Base-by-base conservation (phyloP, 1,284 basidiomycete species). In the Rhodofomes roseus region DNA sequence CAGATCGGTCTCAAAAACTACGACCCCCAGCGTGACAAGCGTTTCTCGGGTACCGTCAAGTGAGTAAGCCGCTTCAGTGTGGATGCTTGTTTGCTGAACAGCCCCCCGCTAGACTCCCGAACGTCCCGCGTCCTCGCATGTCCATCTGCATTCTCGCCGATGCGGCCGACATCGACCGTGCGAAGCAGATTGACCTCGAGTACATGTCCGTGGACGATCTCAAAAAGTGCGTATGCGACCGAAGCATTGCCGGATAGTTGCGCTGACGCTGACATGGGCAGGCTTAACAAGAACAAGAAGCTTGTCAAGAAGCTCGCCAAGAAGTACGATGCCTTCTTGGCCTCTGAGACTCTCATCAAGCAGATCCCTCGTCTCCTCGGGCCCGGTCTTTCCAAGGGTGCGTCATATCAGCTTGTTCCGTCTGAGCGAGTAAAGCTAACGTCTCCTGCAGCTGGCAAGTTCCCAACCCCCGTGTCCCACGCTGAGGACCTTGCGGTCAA, bases 281-380 rank as follows among this genome's bases (percentile, higher is more conserved):
- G 90, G 81, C 87, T 98, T 70, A 98, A 97, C 90, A 97, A 97
- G 85, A 99, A 99, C 89, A 99, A 99, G 87, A 99, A 99, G 84
- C 93, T 99, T 66, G 96, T 99, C 75, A 99, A 99, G 88, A 99
- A 96, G 85, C 93, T 99, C 70, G 96, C 96, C 67, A 98, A 98
- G 85, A 98, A 98, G 80, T 96, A 98, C 82, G 96, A 99, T 73
- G 95, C 96, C 66, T 99, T 99, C 90, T 82, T 99, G 66, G 89
- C 97, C 54, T 99, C 97, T 65, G 97, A 99, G 78, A 83, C 94
- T 64, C 86, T 99, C 69, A 98, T 99, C 86, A 99, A 98, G 87
- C 96, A 98, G 82, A 99, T 99, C 65, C 97, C 96, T 70, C 96
- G 97, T 96, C 88, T 99, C 61, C 89, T 99, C 67, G 96, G 96